phyloP scores from a whole-genome alignment of 495 filamentous ascomycete species.

The Aspergillus indologenus region DNA sequence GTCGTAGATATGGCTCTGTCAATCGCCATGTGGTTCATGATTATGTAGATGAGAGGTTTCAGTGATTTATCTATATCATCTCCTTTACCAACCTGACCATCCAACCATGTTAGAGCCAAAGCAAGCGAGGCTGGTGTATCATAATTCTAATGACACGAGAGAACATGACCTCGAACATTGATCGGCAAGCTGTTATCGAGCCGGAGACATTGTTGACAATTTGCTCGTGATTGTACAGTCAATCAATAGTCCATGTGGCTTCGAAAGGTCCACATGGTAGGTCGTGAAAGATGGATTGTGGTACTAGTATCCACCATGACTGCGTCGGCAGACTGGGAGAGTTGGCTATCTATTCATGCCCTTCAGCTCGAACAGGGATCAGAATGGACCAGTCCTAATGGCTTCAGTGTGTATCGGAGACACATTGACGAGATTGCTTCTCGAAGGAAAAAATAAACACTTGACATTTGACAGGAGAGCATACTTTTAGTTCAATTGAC shows the following conservation, averaged over 20 bases:
- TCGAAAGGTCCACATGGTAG: neutral
- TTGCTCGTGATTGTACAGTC: no score
- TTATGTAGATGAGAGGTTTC: conserved; percentile 7
- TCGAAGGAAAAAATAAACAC: neutral
- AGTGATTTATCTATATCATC: conserved; percentile 10
- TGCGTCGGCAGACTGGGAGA: neutral
- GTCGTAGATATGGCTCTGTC: conserved; percentile 6
- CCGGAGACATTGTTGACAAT: neutral
- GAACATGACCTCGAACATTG: conserved; percentile 16
- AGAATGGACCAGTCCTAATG: neutral
- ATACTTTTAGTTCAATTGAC: no score
- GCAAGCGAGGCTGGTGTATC: conserved; percentile 26
- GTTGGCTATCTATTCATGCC: neutral
- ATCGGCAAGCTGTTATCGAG: neutral
- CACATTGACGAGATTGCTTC: neutral
- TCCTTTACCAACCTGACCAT: conserved; percentile 4
- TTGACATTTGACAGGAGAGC: no score
- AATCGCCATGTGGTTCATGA: conserved; percentile 6
- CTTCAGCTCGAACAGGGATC: neutral
- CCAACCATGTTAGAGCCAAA: conserved; percentile 19
- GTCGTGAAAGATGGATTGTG: neutral
- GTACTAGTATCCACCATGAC: neutral
- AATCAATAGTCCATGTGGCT: neutral
- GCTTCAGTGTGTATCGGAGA: neutral
- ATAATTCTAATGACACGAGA: conserved; percentile 24